Evolutionary conservation across 805 yeast species (phyloP).

Genomic region (Ogataea henricii): DNA sequence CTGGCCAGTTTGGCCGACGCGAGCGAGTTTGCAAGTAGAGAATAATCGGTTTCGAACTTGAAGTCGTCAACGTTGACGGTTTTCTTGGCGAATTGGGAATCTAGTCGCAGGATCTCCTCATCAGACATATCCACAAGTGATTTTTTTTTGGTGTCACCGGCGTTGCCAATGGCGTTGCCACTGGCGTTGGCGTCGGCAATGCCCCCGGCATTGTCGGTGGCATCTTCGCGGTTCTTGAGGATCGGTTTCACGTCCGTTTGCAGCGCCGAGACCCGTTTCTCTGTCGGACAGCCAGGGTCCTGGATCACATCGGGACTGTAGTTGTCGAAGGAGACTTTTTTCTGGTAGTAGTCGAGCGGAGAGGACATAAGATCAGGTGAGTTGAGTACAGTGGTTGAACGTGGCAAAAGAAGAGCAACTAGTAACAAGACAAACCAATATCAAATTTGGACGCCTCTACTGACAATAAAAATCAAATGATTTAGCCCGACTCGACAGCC

Average conservation of each 20-base stretch:
- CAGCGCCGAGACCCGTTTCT: background rate
- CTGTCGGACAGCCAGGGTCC: background rate
- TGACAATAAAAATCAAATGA: background rate
- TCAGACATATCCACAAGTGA: constrained; percentile 53
- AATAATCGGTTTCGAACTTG: constrained; percentile 45
- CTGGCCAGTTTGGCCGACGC: constrained; percentile 20
- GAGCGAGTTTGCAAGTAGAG: constrained; percentile 19
- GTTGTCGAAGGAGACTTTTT: constrained; percentile 13
- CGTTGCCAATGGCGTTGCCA: background rate
- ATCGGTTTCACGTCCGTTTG: constrained; percentile 13
- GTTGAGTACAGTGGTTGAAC: background rate
- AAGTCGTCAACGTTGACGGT: constrained; percentile 44
- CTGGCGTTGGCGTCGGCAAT: constrained; percentile 1
- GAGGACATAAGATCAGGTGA: background rate
- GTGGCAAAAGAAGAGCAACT: no score
- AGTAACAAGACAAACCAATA: no score
- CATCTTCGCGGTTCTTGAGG: constrained; percentile 15
- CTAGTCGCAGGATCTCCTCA: constrained; percentile 55
- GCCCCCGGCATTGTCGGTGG: background rate
- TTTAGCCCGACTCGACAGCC: background rate
- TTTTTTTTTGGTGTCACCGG: constrained; percentile 35
- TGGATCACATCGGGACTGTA: constrained; percentile 12
- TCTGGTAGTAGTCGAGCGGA: constrained; percentile 4
- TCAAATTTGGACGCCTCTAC: no score
- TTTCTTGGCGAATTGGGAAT: constrained; percentile 49